Evolutionary conservation across 75 land plant species (phyloP), one percentile per base, ranked within the genome.

Genomic region (Larix kaempferi): DNA sequence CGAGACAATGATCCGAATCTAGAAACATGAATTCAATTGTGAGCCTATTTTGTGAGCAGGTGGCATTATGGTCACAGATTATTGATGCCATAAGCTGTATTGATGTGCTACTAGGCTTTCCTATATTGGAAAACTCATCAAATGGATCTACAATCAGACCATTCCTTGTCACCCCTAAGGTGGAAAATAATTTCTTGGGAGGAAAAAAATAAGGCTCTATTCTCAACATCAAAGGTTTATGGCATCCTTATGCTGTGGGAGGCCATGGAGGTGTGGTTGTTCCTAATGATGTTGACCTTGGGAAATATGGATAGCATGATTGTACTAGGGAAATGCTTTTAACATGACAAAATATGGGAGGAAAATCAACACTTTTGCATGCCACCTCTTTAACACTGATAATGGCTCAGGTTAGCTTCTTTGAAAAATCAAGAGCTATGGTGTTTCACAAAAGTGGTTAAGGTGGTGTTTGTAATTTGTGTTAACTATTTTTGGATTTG

Each of bases 321-420:
- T 29, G 33, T 29, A 0, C 33, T 29, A 0, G 33, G 0, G 33
- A 0, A 29, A 29, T 29, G 33, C 33, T 29, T 29, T 29, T 29
- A 29, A 29, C 33, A 0, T 0, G 99, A 76, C 97, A 96, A 64
- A 96, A 96, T 82, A 96, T 96, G 99, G 99, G 99, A 57, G 99
- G 97, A 1, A 29, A 29, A 29, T 29, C 33, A 29, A 29, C 33
- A 29, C 33, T 29, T 0, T 29, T 29, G 33, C 89, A 96, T 59
- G 91, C 96, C 3, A 91, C 97, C 55, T 94, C 96, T 73, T 26
- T 94, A 21, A 89, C 94, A 82, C 90, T 93, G 64, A 82, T 96
- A 78, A 85, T 96, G 78, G 91, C 99, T 21, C 97, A 96, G 94
- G 99, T 96, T 59, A 27, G 63, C 60, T 44, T 71, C 73, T 21